Evolutionary conservation across 2,329 filamentous ascomycete species (phyloP).

Genomic region (Pyrenophora graminea): DNA sequence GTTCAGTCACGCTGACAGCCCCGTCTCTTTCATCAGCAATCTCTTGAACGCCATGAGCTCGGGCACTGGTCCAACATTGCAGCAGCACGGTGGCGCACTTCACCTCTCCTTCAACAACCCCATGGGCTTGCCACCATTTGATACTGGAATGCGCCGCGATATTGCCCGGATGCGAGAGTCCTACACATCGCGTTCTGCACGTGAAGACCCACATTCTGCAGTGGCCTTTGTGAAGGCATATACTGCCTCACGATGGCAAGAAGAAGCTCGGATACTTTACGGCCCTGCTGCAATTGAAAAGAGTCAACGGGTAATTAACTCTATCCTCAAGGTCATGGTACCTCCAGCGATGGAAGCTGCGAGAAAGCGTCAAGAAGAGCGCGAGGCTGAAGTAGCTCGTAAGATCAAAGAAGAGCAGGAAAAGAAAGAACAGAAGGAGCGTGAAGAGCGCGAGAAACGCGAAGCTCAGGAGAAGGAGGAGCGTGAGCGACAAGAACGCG

Average conservation of each 20-base stretch:
- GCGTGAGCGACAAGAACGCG: slow-evolving; percentile 46
- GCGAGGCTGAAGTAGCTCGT: slow-evolving; percentile 73
- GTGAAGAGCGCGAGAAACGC: slow-evolving; percentile 62
- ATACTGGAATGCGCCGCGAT: slow-evolving; percentile 38
- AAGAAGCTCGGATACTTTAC: slow-evolving; percentile 88
- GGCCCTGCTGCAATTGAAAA: slow-evolving; percentile 70
- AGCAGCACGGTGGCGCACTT: slow-evolving; percentile 51
- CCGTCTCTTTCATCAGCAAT: slow-evolving; percentile 62
- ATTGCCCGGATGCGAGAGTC: slow-evolving; percentile 38
- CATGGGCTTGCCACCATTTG: slow-evolving; percentile 40
- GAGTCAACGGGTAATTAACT: slow-evolving; percentile 67
- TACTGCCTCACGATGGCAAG: slow-evolving; percentile 80
- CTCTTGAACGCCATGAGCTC: slow-evolving; percentile 60
- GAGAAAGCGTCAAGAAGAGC: slow-evolving; percentile 72
- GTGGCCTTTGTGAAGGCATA: slow-evolving; percentile 73
- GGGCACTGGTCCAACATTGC: slow-evolving; percentile 36
- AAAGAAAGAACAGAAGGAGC: slow-evolving; percentile 64
- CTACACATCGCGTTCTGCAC: slow-evolving; percentile 46
- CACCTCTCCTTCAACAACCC: slow-evolving; percentile 57
- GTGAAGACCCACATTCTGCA: slow-evolving; percentile 69
- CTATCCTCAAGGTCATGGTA: slow-evolving; percentile 73
- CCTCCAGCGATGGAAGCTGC: slow-evolving; percentile 84
- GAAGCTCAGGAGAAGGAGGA: slow-evolving; percentile 57
- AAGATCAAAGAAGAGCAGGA: slow-evolving; percentile 64
- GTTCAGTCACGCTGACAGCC: slow-evolving; percentile 51